Evolutionary conservation across 2,329 filamentous ascomycete species (phyloP).

Genomic region (Fusarium tuaranense): DNA sequence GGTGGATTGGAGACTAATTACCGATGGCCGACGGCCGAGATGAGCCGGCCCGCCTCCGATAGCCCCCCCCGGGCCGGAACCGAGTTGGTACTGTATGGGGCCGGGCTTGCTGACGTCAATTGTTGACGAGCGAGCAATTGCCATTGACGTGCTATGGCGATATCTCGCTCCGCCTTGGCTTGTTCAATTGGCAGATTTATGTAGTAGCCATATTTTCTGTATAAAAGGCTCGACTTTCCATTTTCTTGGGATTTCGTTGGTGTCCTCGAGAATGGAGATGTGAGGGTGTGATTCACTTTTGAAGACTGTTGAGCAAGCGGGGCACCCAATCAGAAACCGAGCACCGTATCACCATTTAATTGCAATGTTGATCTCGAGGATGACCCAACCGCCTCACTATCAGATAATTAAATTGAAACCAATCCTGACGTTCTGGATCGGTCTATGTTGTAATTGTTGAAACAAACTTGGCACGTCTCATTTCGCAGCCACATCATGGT

Average conservation of each 20-base stretch:
- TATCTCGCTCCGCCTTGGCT: not conserved
- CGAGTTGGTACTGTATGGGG: conserved; percentile 18
- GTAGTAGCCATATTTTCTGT: not conserved
- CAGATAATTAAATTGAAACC: not conserved
- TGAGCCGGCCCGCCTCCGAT: conserved; percentile 25
- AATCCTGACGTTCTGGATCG: not conserved
- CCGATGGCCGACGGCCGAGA: conserved; percentile 20
- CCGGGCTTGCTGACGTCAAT: conserved; percentile 23
- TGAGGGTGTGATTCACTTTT: not conserved
- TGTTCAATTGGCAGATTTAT: not conserved
- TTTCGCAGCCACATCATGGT: not conserved
- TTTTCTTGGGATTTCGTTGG: not conserved
- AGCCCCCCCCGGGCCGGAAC: conserved; percentile 24
- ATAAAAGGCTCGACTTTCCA: not conserved
- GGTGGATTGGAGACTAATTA: conserved; percentile 25
- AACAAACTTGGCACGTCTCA: not conserved
- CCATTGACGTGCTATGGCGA: not conserved
- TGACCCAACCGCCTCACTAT: not conserved
- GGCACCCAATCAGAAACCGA: not conserved
- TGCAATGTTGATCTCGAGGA: not conserved
- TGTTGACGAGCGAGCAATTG: not conserved
- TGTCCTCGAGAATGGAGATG: not conserved
- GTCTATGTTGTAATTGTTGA: not conserved
- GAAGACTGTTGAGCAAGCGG: not conserved
- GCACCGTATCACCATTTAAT: not conserved